A percentile compares a stretch with the other conserved stretches of the same genome.
These are phyloP conservation scores for Dictyophora rubrovolvata DNA, from an alignment of 768 basidiomycete species.

Conservation along the genomic window DNA sequence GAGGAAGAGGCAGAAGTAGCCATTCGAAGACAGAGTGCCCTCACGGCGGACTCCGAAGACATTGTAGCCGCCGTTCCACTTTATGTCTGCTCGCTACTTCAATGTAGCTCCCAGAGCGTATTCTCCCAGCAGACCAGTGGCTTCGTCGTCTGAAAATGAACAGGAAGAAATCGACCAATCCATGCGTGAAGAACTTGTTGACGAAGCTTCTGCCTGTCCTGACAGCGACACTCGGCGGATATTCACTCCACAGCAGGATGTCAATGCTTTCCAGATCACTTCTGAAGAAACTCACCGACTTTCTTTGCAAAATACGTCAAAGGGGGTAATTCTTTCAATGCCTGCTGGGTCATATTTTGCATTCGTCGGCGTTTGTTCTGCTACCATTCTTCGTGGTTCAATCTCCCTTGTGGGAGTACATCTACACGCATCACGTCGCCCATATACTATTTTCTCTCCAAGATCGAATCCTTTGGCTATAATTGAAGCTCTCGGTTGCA, in stretches of 20 bases:
- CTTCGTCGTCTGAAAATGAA: conserved; percentile 40
- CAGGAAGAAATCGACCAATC: conserved; percentile 17
- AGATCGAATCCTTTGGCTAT: conserved; percentile 67
- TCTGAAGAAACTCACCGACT: conserved; percentile 27
- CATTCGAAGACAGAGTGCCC: not conserved
- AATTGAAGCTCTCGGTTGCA: conserved; percentile 22
- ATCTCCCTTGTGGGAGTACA: conserved; percentile 49
- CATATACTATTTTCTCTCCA: conserved; percentile 61
- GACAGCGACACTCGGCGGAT: conserved; percentile 31
- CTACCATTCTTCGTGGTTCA: conserved; percentile 55
- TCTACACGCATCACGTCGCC: conserved; percentile 11
- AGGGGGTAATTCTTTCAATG: conserved; percentile 30
- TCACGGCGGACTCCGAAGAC: not conserved
- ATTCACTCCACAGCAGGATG: conserved; percentile 34
- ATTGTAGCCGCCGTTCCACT: not conserved
- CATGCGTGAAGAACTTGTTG: conserved; percentile 3
- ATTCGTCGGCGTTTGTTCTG: conserved; percentile 54
- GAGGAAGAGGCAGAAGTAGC: not conserved
- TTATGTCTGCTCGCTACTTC: not conserved
- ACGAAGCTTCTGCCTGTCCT: conserved; percentile 4
- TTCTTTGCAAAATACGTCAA: conserved; percentile 12
- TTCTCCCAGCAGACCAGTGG: conserved; percentile 47
- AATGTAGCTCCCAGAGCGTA: conserved; percentile 29
- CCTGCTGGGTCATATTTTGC: conserved; percentile 42
- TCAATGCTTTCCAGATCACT: conserved; percentile 38